phyloP scores from a whole-genome alignment of 768 basidiomycete genomes.

The Gloeopeniophorella convolvens region DNA sequence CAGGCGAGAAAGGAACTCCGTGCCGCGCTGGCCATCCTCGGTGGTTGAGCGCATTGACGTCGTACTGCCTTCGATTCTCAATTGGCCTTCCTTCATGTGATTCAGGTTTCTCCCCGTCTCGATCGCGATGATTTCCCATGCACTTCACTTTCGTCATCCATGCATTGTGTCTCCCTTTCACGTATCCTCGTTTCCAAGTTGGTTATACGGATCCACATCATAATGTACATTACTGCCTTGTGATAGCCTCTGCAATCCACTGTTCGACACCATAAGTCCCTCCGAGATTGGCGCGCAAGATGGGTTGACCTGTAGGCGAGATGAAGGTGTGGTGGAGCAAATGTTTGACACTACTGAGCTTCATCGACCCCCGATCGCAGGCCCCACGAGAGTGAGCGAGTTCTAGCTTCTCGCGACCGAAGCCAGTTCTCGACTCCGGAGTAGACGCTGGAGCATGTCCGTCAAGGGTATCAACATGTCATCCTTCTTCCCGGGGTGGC shows the following conservation, averaged over 20 bases:
- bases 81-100: not conserved
- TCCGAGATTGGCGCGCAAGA: too few relatives aligned
- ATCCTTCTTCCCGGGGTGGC: not conserved
- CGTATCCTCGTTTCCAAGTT: not conserved
- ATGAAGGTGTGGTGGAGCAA: too few relatives aligned
- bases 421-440: too few relatives aligned
- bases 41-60: constrained; percentile 44
- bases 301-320: too few relatives aligned
- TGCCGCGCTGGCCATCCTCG: constrained; percentile 63
- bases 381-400: not conserved
- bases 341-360: too few relatives aligned
- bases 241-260: not conserved
- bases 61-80: too few relatives aligned
- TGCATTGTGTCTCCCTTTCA: not conserved
- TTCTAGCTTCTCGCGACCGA: not conserved
- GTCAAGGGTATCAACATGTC: not conserved
- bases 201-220: not conserved
- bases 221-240: constrained; percentile 1
- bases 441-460: not conserved
- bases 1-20: constrained; percentile 81
- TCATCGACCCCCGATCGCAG: not conserved
- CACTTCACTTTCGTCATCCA: too few relatives aligned
- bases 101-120: not conserved
- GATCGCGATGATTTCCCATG: not conserved
- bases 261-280: not conserved